Percentiles rank a stretch among this genome's conserved stretches.
These are phyloP conservation scores for Xylariaceae sp. DNA, from an alignment of 2,329 filamentous ascomycete species.

Conservation along the genomic window DNA sequence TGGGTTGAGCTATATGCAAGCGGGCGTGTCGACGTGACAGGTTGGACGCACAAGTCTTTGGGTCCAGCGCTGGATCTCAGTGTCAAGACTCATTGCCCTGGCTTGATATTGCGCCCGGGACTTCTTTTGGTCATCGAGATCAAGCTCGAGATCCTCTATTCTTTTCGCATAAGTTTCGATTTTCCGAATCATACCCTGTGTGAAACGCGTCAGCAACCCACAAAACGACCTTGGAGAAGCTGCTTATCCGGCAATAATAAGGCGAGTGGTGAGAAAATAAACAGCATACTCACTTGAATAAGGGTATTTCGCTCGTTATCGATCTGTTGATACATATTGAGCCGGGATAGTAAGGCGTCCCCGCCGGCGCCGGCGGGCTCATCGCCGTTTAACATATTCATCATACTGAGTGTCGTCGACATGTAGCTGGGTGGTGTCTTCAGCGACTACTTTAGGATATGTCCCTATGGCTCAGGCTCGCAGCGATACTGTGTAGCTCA, in stretches of 20 bases:
- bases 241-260: neutral
- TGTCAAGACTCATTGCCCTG: slow-evolving; percentile 22
- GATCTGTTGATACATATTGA: slow-evolving; percentile 27
- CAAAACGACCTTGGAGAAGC: neutral
- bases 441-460: neutral
- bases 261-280: neutral
- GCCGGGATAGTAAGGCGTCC: slow-evolving; percentile 20
- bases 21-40: neutral
- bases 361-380: slow-evolving; percentile 15
- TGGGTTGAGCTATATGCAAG: neutral
- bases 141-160: slow-evolving; percentile 28
- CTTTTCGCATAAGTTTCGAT: slow-evolving; percentile 24
- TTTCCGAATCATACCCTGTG: slow-evolving; percentile 28
- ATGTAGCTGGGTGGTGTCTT: slow-evolving; percentile 5
- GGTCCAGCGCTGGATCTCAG: slow-evolving; percentile 18
- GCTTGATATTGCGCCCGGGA: slow-evolving; percentile 27
- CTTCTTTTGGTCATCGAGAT: slow-evolving; percentile 29
- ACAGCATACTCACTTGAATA: slow-evolving; percentile 26
- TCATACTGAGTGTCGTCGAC: slow-evolving; percentile 13
- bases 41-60: slow-evolving; percentile 27
- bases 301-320: slow-evolving; percentile 28
- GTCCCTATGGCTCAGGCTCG: neutral
- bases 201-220: slow-evolving; percentile 14
- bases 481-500: neutral
- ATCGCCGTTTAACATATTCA: slow-evolving; percentile 27